Evolutionary conservation across 495 filamentous ascomycete species (phyloP), one percentile per base, ranked within the genome.

Genomic region (Penicillium nucicola): DNA sequence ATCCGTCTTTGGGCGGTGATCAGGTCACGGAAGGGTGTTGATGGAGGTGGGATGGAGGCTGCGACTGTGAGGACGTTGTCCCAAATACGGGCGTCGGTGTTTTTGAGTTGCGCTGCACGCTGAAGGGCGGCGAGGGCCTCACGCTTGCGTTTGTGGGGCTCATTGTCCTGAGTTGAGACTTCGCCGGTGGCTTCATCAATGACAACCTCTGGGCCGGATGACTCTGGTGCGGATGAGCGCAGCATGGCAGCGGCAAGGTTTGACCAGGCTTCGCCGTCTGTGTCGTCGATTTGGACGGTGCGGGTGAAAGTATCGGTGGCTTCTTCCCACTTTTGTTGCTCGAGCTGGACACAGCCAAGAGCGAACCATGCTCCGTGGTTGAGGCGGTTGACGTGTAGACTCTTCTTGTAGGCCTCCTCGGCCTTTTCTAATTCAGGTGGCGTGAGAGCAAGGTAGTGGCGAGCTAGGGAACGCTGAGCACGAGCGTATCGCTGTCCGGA

Each of bases 61-160:
- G 88, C 86, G 33, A 99, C 85, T 2, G 87, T 89, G 40, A 97
- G 78, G 12, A 96, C 81, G 61, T 99, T 99, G 53, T 95, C 89
- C 92, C 91, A 97, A 55, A 99, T 96, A 50, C 89, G 82, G 77
- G 83, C 87, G 69, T 90, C 88, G 50, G 87, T 84, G 64, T 87
- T 78, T 30, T 93, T 92, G 18, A 93, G 79, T 12, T 78, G 72
- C 2, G 89, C 89, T 31, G 91, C 93, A 45, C 85, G 83, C 58
- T 92, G 91, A 61, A 96, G 86, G 1, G 95, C 92, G 10, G 77
- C 66, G 3, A 97, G 83, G 12, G 93, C 87, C 52, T 92, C 86
- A 4, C 75, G 72, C 7, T 87, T 79, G 48, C 87, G 79, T 33
- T 79, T 81, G 45, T 84, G 71, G 0, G 82, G 81, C 35, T 84